Base-by-base conservation (phyloP, 2,329 filamentous ascomycete species). In the Cadophora sp. region DNA sequence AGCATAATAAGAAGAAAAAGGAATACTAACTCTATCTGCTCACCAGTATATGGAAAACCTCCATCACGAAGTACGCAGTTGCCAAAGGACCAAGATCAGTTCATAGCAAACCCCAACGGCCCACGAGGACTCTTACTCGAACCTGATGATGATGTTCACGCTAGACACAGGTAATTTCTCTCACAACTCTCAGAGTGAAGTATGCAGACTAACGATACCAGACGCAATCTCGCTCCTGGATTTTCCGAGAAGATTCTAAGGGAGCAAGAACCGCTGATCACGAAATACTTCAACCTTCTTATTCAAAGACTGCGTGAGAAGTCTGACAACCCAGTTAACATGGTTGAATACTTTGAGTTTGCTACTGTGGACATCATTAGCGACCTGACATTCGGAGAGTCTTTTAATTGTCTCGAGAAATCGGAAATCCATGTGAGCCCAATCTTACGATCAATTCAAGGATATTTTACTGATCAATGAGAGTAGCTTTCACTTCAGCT, bases 371-470 rank as follows among this genome's bases (percentile, higher is more conserved):
- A 80, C 66, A 72, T 80, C 27, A 76, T 80, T 47, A 79, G 80
- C 18, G 81, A 83, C 64, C 75, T 83, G 45, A 76, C 81, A 0
- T 83, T 83, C 68, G 81, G 80, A 16, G 78, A 81, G 65, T 77
- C 78, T 0, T 81, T 80, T 68, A 71, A 70, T 16, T 76, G 74
- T 66, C 67, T 80, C 9, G 68, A 76, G 36, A 68, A 43, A 18
- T 41, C 48, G 16, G 41, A 39, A 16, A 33, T 53, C 4, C 50
- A 53, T 53, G 50, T 53, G 13, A 53, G 50, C 5, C 5, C 27
- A 33, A n/a, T n/a, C 4, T 4, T 33, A 1, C 1, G 2, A n/a
- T 1, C 4, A 5, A 24, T 50, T 50, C 27, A n/a, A 33, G 47
- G 6, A n/a, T 33, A 3, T 1, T 18, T 18, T n/a, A 33, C 27